Base-by-base conservation (phyloP, 1,139 yeast species). In the Hemisphaericaspora xylanilytica region DNA sequence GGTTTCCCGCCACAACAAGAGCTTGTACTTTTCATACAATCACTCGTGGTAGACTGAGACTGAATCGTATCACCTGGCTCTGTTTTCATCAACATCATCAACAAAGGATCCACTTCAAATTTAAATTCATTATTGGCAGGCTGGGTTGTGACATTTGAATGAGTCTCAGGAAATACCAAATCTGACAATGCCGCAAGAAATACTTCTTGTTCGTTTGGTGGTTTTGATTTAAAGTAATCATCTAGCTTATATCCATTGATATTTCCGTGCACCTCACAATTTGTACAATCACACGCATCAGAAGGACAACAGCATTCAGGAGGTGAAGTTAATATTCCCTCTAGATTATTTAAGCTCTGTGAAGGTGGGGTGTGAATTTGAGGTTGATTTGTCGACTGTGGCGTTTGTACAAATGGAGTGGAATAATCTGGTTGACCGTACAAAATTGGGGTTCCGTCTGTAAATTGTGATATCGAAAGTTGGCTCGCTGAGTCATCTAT, bases 251-350 rank as follows among this genome's bases (percentile, higher is more conserved):
- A 52, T 2, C 82, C 82, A 45, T 75, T 64, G 12, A 72, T 65
- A 8, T 75, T 77, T 2, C 81, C 80, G 51, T 78, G 83, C 2
- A 68, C 59, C 42, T 70, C 80, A 56, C 82, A 78, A 46, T 76
- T 73, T 28, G 63, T 56, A 51, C 83, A 78, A 26, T 63, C 71
- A 52, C 83, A 78, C 4, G 63, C 61, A 26, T 70, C 70, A 1
- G 65, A 58, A 0, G 71, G 59, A 56, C 83, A 78, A 4, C 54
- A 47, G 46, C 82, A 77, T 37, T 40, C 13, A 22, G 38, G 38
- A 5, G 38, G 25, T 22, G 33, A 29, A 28, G 8, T 21, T 22
- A 22, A 12, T 5, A 22, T 22, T 6, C 8, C 18, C 24, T 15
- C 26, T 4, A 22, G n/a, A 22, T 10, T n/a, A n/a, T n/a, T n/a